Percentiles rank a stretch among this genome's conserved stretches.
phyloP scores from a whole-genome alignment of 306 rosid species.

The Dryas drummondii region DNA sequence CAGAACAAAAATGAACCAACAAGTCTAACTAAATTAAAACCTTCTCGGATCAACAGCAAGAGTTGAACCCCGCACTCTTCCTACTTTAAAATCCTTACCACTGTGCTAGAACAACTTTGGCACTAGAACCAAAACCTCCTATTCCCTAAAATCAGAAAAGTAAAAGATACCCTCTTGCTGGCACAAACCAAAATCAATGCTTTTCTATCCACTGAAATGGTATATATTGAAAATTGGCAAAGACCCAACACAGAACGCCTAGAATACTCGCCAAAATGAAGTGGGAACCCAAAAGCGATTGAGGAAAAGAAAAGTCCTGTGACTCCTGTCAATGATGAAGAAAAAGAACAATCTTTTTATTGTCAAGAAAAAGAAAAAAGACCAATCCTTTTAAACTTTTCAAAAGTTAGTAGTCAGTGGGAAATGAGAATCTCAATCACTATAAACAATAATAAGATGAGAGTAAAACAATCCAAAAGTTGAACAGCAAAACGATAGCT shows the following conservation, averaged over 20 bases:
- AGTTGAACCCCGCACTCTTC: background rate
- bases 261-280: background rate
- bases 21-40: constrained; percentile 3
- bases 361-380: background rate
- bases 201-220: constrained; percentile 24
- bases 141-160: constrained; percentile 23
- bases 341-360: background rate
- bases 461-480: background rate
- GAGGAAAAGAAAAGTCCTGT: constrained; percentile 14
- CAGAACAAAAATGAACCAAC: constrained; percentile 20
- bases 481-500: background rate
- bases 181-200: constrained; percentile 20
- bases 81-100: constrained; percentile 3
- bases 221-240: background rate
- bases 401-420: constrained; percentile 4
- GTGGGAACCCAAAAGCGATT: constrained; percentile 5
- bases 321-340: constrained; percentile 10
- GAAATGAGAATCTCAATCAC: background rate
- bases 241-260: background rate
- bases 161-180: constrained; percentile 20
- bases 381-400: background rate
- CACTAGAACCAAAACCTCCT: constrained; percentile 7
- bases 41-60: constrained; percentile 27
- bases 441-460: background rate
- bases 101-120: constrained; percentile 1